phyloP scores from a whole-genome alignment of 2,329 filamentous ascomycete genomes.

The Davidsoniella australis region DNA sequence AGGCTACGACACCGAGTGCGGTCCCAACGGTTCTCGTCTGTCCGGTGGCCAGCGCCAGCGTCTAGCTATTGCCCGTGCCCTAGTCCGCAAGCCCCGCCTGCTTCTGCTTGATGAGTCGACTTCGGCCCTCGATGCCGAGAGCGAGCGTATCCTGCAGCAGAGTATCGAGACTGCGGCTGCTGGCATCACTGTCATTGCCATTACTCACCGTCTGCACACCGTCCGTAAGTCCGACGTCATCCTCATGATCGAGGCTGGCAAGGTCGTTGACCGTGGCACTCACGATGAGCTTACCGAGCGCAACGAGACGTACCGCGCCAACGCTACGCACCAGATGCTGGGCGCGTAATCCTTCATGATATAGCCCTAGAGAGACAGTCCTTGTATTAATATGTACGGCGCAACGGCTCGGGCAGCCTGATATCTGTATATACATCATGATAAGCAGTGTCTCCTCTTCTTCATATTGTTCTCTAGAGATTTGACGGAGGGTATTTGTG shows the following conservation, averaged over 20 bases:
- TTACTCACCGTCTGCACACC: conserved; percentile 40
- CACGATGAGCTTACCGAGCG: conserved; percentile 37
- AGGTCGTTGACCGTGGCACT: conserved; percentile 32
- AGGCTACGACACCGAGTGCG: conserved; percentile 48
- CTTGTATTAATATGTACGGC: not conserved
- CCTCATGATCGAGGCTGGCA: conserved; percentile 36
- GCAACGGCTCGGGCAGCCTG: not conserved
- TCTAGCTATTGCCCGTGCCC: conserved; percentile 59
- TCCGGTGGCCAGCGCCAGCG: conserved; percentile 70
- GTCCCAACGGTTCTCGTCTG: conserved; percentile 57
- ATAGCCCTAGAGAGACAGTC: not conserved
- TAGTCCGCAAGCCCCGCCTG: conserved; percentile 54
- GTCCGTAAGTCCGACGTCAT: conserved; percentile 41
- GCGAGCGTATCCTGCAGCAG: conserved; percentile 47
- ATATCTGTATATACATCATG: not conserved
- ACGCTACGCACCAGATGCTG: conserved; percentile 34
- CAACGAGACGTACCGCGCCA: conserved; percentile 35
- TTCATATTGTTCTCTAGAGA: not conserved
- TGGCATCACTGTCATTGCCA: conserved; percentile 39
- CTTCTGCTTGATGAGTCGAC: conserved; percentile 72
- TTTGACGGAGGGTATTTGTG: not conserved
- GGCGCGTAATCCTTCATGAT: conserved; percentile 12
- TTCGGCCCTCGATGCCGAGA: conserved; percentile 56
- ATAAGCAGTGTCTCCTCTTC: not conserved
- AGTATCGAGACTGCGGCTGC: conserved; percentile 41